Percentiles rank a stretch among this genome's conserved stretches.
Conservation (phyloP, 2,329 filamentous ascomycete species). For the Ascocoryne sarcoides region DNA sequence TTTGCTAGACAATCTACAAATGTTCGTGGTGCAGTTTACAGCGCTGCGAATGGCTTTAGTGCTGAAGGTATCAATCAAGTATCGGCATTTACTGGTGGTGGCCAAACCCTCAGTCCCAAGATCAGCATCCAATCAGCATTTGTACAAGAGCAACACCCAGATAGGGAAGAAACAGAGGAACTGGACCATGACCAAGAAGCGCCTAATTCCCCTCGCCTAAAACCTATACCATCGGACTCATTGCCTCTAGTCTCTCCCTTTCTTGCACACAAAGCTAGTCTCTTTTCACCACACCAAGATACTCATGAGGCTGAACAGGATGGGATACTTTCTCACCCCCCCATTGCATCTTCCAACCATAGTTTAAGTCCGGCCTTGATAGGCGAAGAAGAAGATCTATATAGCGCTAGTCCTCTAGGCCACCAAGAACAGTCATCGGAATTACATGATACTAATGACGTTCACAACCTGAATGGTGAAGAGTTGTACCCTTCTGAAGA, state of each 20-base stretch:
- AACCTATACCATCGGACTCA: conserved; percentile 21
- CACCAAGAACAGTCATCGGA: too few relatives aligned
- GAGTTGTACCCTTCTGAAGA: too few relatives aligned
- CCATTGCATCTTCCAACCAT: too few relatives aligned
- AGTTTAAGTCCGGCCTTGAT: too few relatives aligned
- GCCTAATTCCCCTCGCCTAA: conserved; percentile 17
- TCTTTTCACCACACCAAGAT: conserved; percentile 7
- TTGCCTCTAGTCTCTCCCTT: conserved; percentile 24
- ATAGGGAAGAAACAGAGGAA: not conserved
- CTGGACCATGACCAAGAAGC: not conserved
- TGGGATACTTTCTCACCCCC: too few relatives aligned
- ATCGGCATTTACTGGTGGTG: too few relatives aligned
- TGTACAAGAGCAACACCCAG: not conserved
- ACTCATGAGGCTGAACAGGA: not conserved
- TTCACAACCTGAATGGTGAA: too few relatives aligned
- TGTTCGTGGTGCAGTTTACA: conserved; percentile 11
- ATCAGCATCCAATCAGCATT: not conserved
- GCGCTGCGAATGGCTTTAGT: not conserved
- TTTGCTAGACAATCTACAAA: conserved; percentile 18
- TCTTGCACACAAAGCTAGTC: not conserved
- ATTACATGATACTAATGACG: too few relatives aligned
- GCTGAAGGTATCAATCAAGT: too few relatives aligned
- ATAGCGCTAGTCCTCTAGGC: conserved; percentile 12
- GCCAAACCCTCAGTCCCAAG: not conserved
- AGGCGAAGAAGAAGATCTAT: conserved; percentile 12